phyloP scores from a whole-genome alignment of 306 rosid species.

The Cajanus cajan region DNA sequence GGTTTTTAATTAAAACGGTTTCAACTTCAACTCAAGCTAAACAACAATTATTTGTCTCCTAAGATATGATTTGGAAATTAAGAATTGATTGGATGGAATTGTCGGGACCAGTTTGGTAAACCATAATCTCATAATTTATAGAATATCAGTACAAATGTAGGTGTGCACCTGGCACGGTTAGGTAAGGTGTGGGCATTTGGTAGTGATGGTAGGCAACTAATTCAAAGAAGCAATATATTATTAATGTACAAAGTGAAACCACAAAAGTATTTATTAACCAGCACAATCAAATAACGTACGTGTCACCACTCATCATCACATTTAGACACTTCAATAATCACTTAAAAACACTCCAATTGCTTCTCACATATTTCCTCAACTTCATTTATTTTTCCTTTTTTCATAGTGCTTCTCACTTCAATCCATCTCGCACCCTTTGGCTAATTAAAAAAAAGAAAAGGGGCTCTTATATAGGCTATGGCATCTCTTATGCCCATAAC shows the following conservation, averaged over 20 bases:
- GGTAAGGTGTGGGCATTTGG: slow-evolving; percentile 25
- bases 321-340: slow-evolving; percentile 49
- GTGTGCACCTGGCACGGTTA: slow-evolving; percentile 10
- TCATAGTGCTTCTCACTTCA: slow-evolving; percentile 28
- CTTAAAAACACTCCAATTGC: slow-evolving; percentile 38
- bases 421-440: slow-evolving; percentile 31
- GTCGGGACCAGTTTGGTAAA: slow-evolving; percentile 15
- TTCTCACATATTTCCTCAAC: slow-evolving; percentile 16
- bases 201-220: slow-evolving; percentile 16
- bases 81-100: neutral
- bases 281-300: slow-evolving; percentile 23
- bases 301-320: slow-evolving; percentile 26
- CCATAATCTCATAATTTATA: slow-evolving; percentile 5
- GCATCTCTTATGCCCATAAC: slow-evolving; percentile 18
- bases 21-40: neutral
- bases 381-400: neutral
- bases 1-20: neutral
- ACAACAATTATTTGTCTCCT: neutral
- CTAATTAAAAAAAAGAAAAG: slow-evolving; percentile 32
- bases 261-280: slow-evolving; percentile 27
- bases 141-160: neutral
- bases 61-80: neutral
- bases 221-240: slow-evolving; percentile 25
- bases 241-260: slow-evolving; percentile 42
- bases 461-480: slow-evolving; percentile 31